phyloP scores from a whole-genome alignment of 148 eudicot genomes.

The Cornus suecica region DNA sequence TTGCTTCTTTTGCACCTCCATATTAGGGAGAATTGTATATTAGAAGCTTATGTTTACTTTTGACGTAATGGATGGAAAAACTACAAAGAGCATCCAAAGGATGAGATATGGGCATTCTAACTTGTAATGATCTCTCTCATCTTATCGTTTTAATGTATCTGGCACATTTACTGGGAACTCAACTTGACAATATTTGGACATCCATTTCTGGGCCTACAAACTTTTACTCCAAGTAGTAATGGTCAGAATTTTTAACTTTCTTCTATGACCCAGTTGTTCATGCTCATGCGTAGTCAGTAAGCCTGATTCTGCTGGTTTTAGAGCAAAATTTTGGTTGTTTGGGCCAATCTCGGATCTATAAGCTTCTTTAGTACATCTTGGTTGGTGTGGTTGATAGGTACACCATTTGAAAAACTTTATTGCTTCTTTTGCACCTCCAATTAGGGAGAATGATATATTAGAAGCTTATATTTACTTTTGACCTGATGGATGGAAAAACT shows the following conservation, averaged over 20 bases:
- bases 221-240: neutral
- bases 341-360: too few species aligned
- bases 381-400: neutral
- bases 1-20: neutral
- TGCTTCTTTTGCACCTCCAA: neutral
- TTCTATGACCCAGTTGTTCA: neutral
- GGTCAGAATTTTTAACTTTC: neutral
- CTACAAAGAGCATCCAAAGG: slow-evolving; percentile 5
- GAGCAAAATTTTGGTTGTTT: neutral
- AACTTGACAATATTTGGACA: neutral
- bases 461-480: too few species aligned
- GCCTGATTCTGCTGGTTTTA: neutral
- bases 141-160: too few species aligned
- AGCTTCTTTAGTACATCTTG: neutral
- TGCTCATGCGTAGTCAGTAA: neutral
- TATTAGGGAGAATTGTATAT: neutral
- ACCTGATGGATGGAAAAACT: neutral
- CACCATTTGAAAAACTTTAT: neutral
- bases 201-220: neutral
- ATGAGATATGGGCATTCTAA: neutral
- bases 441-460: neutral
- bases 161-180: neutral
- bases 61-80: neutral
- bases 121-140: neutral
- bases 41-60: too few species aligned